phyloP scores from a whole-genome alignment of 208 protist genomes.

The Crithidia bombi region DNA sequence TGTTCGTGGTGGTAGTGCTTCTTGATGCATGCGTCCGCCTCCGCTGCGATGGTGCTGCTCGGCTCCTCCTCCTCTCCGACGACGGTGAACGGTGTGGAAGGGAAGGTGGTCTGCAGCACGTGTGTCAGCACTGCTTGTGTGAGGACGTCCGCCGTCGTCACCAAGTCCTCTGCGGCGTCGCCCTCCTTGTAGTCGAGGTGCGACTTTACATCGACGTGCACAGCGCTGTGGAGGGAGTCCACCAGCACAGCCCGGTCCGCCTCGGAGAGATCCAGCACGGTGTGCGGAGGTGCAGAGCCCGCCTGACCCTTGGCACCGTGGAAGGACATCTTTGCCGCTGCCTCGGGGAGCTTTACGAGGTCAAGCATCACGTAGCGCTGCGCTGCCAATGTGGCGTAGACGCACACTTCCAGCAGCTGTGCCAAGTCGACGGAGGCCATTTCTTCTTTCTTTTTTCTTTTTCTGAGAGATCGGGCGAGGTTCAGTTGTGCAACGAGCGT shows the following conservation, averaged over 20 bases:
- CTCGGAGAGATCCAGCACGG: conserved; percentile 42
- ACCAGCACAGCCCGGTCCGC: conserved; percentile 24
- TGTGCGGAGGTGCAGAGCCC: conserved; percentile 9
- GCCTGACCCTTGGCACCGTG: conserved; percentile 1
- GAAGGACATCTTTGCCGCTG: conserved; percentile 1
- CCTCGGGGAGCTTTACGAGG: conserved; percentile 27
- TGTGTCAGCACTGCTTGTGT: conserved; percentile 52
- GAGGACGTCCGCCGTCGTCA: conserved; percentile 69
- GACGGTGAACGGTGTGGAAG: conserved; percentile 55
- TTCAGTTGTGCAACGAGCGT: neutral
- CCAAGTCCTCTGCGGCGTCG: conserved; percentile 48
- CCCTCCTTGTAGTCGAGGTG: conserved; percentile 45
- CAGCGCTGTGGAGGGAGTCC: conserved; percentile 22
- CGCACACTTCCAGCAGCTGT: conserved; percentile 50
- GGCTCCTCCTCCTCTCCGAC: conserved; percentile 58
- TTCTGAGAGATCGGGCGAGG: neutral
- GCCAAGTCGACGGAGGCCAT: conserved; percentile 49
- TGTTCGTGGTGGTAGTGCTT: conserved; percentile 25
- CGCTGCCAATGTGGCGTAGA: conserved; percentile 38
- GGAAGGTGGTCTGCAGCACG: conserved; percentile 37
- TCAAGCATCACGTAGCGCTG: conserved; percentile 63
- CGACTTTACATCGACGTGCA: conserved; percentile 55
- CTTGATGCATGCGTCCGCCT: conserved; percentile 32
- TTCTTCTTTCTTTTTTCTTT: neutral
- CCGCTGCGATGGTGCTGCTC: conserved; percentile 16